Base-by-base conservation (phyloP, 208 protist species). In the Wallacemonas collosoma region DNA sequence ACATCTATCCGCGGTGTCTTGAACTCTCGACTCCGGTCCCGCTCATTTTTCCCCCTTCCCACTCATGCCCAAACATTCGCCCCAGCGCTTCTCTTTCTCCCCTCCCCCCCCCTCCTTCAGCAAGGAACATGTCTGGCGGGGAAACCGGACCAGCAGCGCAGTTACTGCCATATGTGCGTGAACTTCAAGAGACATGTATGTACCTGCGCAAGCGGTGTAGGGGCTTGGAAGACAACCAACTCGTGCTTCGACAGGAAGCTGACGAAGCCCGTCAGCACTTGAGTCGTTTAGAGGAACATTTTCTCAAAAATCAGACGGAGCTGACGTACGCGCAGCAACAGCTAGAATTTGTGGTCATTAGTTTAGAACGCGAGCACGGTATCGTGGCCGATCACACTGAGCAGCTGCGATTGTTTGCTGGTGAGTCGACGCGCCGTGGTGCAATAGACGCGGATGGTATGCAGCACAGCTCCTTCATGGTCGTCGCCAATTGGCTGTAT, bases 341-440 rank as follows among this genome's bases (percentile, higher is more conserved):
- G 66, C 77, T 96, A 2, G 87, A 96, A 73, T 89, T 88, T 73
- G 89, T 93, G 26, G 84, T 94, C 6, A 83, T 91, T 65, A 87
- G 81, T 70, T 60, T 94, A 8, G 88, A 94, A 65, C 64, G 77
- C 1, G 83, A 93, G 68, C 87, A 83, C 67, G 89, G 89, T 45
- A 89, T 94, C 53, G 84, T 96, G 1, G 79, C 91, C 7, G 88
- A 93, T 62, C 91, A 96, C 77, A 94, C 87, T 4, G 91, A 96
- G 73, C 88, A 94, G 76, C 81, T 96, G 40, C 87, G 89, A 11
- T 79, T 94, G 41, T 94, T 94, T 64, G 91, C 82, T 12, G 82
- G 80, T n/a, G 89, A 94, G 69, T 86, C 86, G 1, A 83, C 68
- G n/a, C 80, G 76, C 51, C 83, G 79, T 17, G 75, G 81, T 58